These are phyloP conservation scores for Amaranthus palmeri DNA, from an alignment of 148 eudicot species.

Conservation along the genomic window DNA sequence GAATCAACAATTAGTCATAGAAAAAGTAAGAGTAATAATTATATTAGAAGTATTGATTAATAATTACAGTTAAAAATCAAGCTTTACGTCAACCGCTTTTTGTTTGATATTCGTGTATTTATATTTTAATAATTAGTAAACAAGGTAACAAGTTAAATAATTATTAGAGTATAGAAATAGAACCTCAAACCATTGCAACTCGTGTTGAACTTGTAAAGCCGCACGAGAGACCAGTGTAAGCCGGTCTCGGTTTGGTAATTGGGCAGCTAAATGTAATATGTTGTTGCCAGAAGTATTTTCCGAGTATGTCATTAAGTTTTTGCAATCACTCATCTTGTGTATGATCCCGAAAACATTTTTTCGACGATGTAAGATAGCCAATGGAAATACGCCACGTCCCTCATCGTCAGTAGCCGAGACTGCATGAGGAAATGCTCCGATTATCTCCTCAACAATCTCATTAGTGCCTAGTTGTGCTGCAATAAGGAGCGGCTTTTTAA, in stretches of 20 bases:
- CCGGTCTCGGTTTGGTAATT: constrained; percentile 18
- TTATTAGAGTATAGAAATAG: too few relatives aligned
- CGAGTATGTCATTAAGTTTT: constrained; percentile 15
- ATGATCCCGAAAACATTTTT: constrained; percentile 32
- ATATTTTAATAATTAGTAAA: too few relatives aligned
- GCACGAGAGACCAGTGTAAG: constrained; percentile 24
- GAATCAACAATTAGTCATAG: too few relatives aligned
- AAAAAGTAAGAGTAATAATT: too few relatives aligned
- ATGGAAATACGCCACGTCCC: constrained; percentile 21
- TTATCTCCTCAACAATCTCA: constrained; percentile 28
- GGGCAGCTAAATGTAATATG: constrained; percentile 28
- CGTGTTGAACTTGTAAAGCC: constrained; percentile 27
- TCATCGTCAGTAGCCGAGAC: constrained; percentile 28
- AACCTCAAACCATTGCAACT: constrained; percentile 34
- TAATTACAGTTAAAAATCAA: too few relatives aligned
- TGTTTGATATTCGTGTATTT: too few relatives aligned
- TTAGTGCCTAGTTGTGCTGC: constrained; percentile 28
- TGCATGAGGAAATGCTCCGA: constrained; percentile 24
- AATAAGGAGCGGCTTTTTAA: constrained; percentile 26
- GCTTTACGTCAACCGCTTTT: too few relatives aligned
- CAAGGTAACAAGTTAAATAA: too few relatives aligned
- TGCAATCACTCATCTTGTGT: constrained; percentile 24
- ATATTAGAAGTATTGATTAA: too few relatives aligned
- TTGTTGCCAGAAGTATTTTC: constrained; percentile 21
- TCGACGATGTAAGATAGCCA: constrained; percentile 27